These are phyloP conservation scores for Williopsis jadinii DNA, from an alignment of 1,139 yeast genomes.

Conservation along the genomic window DNA sequence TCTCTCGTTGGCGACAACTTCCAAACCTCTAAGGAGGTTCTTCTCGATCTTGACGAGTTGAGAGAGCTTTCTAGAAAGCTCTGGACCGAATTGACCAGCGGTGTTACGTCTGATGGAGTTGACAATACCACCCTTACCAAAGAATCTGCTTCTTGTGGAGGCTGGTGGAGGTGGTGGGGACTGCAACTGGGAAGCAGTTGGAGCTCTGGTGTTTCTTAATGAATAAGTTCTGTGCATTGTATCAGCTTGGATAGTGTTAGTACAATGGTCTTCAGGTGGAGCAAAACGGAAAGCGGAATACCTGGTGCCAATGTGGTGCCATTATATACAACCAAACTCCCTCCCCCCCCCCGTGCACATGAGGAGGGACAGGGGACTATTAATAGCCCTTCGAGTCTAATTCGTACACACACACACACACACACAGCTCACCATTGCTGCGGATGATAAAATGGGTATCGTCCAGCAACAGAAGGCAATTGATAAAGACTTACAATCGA, in stretches of 20 bases:
- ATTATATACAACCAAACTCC: neutral
- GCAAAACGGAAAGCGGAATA: too few species aligned
- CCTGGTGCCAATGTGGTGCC: neutral
- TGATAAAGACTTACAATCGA: too few species aligned
- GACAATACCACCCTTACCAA: slow-evolving; percentile 84
- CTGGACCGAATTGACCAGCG: slow-evolving; percentile 95
- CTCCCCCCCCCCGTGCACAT: too few species aligned
- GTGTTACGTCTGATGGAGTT: slow-evolving; percentile 77
- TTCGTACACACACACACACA: too few species aligned
- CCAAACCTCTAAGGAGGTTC: slow-evolving; percentile 90
- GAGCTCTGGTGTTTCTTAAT: slow-evolving; percentile 89
- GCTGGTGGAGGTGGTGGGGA: slow-evolving; percentile 95
- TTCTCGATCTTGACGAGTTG: slow-evolving; percentile 93
- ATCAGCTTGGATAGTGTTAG: neutral
- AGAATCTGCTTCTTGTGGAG: slow-evolving; percentile 81
- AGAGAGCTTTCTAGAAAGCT: slow-evolving; percentile 83
- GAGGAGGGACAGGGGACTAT: too few species aligned
- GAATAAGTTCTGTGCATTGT: slow-evolving; percentile 97
- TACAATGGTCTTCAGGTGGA: neutral
- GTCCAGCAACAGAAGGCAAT: too few species aligned
- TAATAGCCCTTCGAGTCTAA: too few species aligned
- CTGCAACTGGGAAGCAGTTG: slow-evolving; percentile 92
- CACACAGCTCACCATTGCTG: too few species aligned
- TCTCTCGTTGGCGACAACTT: slow-evolving; percentile 90
- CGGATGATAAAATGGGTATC: too few species aligned